Evolutionary conservation across 2,329 filamentous ascomycete species (phyloP), one percentile per base, ranked within the genome.

Genomic region (Hymenoscyphus infarciens): DNA sequence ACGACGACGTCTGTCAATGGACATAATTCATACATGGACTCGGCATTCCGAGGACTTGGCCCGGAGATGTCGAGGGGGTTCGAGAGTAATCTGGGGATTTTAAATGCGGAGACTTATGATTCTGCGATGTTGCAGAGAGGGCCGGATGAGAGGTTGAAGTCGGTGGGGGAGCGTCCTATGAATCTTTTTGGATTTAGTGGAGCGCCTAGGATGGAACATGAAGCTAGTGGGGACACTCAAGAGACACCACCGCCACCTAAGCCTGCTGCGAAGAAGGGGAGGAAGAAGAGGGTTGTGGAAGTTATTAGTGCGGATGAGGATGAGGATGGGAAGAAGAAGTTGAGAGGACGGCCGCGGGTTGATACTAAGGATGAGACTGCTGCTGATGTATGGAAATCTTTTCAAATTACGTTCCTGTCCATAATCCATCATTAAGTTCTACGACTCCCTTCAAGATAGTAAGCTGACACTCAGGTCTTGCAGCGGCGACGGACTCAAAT

Each of bases 401-500:
- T 11, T 35, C 33, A 35, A 35, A 3, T 15, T 15, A 15, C 2
- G 1, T 35, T 35, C 33, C 33, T 7, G 8, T 35, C 33, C 33
- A 8, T 7, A 35, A 35, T 35, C 33, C 29, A 31, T 31, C 5
- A 31, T 31, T 86, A 63, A 27, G 25, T 27, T 27, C 25, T 56
- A 59, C 59, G 22, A 22, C 13, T 31, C 27, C 60, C 56, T 58
- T 42, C 49, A 54, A 31, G 29, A 10, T 11, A 11, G 29, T 27
- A 61, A 72, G 52, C 52, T 54, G 52, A 54, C 52, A 13, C 13
- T 56, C 33, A 31, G 8, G 6, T 10, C 62, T 2, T 29, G 49
- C 67, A 90, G 89, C 88, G 91, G 65, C 88, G 92, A 59, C 85
- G 92, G 61, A 94, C 91, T 5, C 92, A 97, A 74, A 95, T 97